Percentiles rank a stretch among this genome's conserved stretches.
phyloP scores from a whole-genome alignment of 306 rosid genomes.

The Sindora glabra region DNA sequence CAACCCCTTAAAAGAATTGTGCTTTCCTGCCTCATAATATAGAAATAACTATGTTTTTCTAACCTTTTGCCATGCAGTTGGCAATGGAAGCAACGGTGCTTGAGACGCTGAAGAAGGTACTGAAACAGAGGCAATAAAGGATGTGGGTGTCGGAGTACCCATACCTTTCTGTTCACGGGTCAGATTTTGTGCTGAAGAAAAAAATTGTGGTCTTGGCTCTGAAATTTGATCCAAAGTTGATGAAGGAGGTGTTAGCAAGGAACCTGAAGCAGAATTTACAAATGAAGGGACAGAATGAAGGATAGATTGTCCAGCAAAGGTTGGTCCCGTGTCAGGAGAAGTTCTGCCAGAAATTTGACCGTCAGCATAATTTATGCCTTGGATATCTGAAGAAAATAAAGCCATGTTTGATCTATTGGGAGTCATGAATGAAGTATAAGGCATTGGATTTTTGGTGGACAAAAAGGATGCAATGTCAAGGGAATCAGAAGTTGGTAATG shows the following conservation, averaged over 20 bases:
- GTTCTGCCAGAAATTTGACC: constrained; percentile 23
- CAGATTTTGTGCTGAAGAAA: constrained; percentile 22
- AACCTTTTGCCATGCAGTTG: constrained; percentile 42
- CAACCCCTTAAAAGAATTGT: too few relatives aligned
- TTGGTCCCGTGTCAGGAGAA: constrained; percentile 24
- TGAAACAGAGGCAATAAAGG: constrained; percentile 25
- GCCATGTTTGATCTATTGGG: constrained; percentile 19
- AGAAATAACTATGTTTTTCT: not conserved
- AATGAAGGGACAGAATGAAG: constrained; percentile 29
- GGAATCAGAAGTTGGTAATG: constrained; percentile 27
- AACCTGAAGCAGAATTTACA: constrained; percentile 33
- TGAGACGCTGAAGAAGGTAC: constrained; percentile 29
- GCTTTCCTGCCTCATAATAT: not conserved
- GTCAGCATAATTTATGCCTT: constrained; percentile 22
- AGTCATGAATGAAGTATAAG: constrained; percentile 20
- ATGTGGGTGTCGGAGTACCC: constrained; percentile 9
- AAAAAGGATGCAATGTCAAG: constrained; percentile 31
- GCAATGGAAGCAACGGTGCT: constrained; percentile 51
- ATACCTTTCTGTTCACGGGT: constrained; percentile 21
- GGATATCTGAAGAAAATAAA: constrained; percentile 24
- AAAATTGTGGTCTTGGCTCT: constrained; percentile 19
- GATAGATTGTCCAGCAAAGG: constrained; percentile 28
- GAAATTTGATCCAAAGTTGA: constrained; percentile 31
- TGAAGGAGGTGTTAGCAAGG: constrained; percentile 36
- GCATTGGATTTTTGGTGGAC: constrained; percentile 26